Evolutionary conservation across 768 basidiomycete genomes (phyloP).

Genomic region (Cyclocybe cylindracea): DNA sequence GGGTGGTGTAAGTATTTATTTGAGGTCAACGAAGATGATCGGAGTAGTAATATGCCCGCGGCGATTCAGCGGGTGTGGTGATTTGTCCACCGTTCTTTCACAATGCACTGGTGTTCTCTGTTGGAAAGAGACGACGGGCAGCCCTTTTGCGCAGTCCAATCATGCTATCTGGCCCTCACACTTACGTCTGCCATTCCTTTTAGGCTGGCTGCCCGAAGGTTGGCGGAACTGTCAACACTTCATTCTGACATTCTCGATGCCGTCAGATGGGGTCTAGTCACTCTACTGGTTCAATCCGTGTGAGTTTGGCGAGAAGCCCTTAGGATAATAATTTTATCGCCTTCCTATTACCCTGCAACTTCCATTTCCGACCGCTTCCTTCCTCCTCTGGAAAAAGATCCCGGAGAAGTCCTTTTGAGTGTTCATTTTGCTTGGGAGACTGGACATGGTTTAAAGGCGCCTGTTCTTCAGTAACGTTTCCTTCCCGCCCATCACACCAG

Average conservation of each 20-base stretch:
- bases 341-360: conserved; percentile 36
- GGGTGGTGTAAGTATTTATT: conserved; percentile 23
- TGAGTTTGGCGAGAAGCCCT: conserved; percentile 39
- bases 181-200: conserved; percentile 10
- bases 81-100: conserved; percentile 1
- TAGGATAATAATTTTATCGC: conserved; percentile 36
- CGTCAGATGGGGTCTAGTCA: conserved; percentile 21
- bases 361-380: conserved; percentile 45
- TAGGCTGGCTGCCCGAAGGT: conserved; percentile 12
- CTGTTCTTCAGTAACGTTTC: conserved; percentile 43
- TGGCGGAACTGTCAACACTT: conserved; percentile 19
- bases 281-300: conserved; percentile 34
- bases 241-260: conserved; percentile 21
- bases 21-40: conserved; percentile 35
- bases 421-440: conserved; percentile 47
- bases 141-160: too few relatives aligned
- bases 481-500: conserved; percentile 38
- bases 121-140: too few relatives aligned
- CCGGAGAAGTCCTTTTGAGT: conserved; percentile 56
- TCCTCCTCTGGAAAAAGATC: conserved; percentile 54
- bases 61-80: conserved; percentile 26
- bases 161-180: not conserved
- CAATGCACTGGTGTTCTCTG: not conserved
- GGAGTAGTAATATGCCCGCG: conserved; percentile 27
- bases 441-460: conserved; percentile 46